A percentile compares a stretch with the other conserved stretches of the same genome.
Conservation (phyloP, 1,284 basidiomycete species). For the Caloboletus firmus region DNA sequence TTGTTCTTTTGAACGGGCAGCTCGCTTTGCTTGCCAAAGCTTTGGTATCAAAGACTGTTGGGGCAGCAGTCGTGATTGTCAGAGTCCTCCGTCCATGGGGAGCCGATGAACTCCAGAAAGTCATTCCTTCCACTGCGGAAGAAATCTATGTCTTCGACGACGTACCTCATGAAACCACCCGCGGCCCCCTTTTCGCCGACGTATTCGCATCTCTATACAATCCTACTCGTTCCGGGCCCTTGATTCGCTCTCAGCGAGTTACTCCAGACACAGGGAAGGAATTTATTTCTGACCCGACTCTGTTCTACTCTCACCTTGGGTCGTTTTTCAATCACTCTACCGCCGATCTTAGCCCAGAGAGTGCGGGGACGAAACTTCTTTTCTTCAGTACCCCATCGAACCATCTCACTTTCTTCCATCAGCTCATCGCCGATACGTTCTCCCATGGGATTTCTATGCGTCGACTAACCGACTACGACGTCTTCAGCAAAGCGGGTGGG, state of each 20-base stretch:
- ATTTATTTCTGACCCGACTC: slow-evolving; percentile 47
- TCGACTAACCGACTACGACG: slow-evolving; percentile 64
- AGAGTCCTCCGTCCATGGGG: slow-evolving; percentile 79
- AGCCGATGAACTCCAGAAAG: slow-evolving; percentile 53
- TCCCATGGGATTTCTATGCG: slow-evolving; percentile 53
- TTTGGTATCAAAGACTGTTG: slow-evolving; percentile 43
- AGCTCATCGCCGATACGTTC: slow-evolving; percentile 61
- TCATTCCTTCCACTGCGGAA: slow-evolving; percentile 58
- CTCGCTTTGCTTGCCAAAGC: slow-evolving; percentile 59
- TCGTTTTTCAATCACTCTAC: slow-evolving; percentile 31
- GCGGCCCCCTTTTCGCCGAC: slow-evolving; percentile 70
- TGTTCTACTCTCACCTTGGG: slow-evolving; percentile 49
- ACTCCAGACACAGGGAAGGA: slow-evolving; percentile 55
- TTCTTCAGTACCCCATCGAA: slow-evolving; percentile 63
- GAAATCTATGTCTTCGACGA: slow-evolving; percentile 74
- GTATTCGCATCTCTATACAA: slow-evolving; percentile 64
- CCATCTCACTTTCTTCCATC: slow-evolving; percentile 52
- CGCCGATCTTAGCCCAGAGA: slow-evolving; percentile 23
- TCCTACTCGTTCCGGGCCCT: slow-evolving; percentile 38
- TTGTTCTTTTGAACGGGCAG: slow-evolving; percentile 71
- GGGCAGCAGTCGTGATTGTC: slow-evolving; percentile 65
- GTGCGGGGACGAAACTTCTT: slow-evolving; percentile 48
- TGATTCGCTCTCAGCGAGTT: slow-evolving; percentile 59
- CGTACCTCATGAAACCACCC: slow-evolving; percentile 59
- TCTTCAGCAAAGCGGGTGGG: slow-evolving; percentile 68